These are phyloP conservation scores for Pholiota conissans DNA, from an alignment of 768 basidiomycete genomes.

Conservation along the genomic window DNA sequence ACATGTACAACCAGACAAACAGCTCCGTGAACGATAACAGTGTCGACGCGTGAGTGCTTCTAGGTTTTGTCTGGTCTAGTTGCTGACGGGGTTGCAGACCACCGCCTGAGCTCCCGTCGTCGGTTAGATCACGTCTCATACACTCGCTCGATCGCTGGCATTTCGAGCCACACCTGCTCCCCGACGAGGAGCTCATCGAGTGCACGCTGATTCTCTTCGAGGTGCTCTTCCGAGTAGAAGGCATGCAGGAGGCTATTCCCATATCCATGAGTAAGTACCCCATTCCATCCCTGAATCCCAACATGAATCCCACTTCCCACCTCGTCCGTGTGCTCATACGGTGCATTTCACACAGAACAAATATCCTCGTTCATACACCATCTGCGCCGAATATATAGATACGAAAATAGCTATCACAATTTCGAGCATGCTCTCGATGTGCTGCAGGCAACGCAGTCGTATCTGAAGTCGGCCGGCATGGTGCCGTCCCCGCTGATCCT, in stretches of 20 bases:
- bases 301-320: no score
- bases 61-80: not conserved
- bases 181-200: constrained; percentile 78
- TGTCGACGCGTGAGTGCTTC: constrained; percentile 39
- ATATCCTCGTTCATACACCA: constrained; percentile 81
- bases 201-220: constrained; percentile 90
- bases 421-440: constrained; percentile 97
- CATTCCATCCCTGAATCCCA: not conserved
- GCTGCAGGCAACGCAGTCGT: constrained; percentile 88
- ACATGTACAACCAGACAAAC: constrained; percentile 82
- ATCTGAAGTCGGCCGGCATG: constrained; percentile 74
- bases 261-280: constrained; percentile 56
- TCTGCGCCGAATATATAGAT: constrained; percentile 88
- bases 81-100: constrained; percentile 7
- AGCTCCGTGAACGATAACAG: constrained; percentile 64
- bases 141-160: constrained; percentile 75
- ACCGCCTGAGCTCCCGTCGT: constrained; percentile 45
- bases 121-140: constrained; percentile 64
- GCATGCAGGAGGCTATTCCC: constrained; percentile 59
- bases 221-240: constrained; percentile 75
- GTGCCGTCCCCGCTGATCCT: constrained; percentile 79
- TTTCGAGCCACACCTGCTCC: constrained; percentile 86
- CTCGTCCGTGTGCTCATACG: constrained; percentile 17
- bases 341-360: constrained; percentile 50
- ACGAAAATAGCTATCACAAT: constrained; percentile 95